Evolutionary conservation across 108 stramenopile species (phyloP).

Genomic region (Fistulifera pelliculosa): DNA sequence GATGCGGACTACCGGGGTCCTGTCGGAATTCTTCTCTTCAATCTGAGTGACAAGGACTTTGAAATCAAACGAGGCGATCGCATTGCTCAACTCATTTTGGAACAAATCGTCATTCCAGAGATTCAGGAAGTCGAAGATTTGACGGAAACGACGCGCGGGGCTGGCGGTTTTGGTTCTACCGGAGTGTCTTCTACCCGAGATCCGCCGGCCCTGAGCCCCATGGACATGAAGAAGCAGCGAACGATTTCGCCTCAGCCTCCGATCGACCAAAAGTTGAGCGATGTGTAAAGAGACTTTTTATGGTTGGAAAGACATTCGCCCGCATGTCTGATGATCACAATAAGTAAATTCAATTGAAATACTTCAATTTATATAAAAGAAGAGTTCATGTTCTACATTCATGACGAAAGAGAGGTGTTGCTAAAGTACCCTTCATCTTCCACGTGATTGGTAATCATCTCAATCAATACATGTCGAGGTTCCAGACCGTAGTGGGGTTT

Average conservation of each 20-base stretch:
- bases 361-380: too few relatives aligned
- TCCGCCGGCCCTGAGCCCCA: too few relatives aligned
- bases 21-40: slow-evolving; percentile 97
- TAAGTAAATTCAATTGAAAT: too few relatives aligned
- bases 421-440: neutral
- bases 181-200: slow-evolving; percentile 62
- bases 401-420: too few relatives aligned
- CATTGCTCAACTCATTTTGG: slow-evolving; percentile 97
- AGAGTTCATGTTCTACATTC: too few relatives aligned
- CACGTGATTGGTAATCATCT: neutral
- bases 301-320: too few relatives aligned
- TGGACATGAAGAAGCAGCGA: too few relatives aligned
- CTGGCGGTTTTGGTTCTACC: slow-evolving; percentile 86
- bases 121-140: slow-evolving; percentile 81
- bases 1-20: slow-evolving; percentile 96
- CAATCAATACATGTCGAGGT: slow-evolving; percentile 11
- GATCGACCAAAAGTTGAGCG: too few relatives aligned
- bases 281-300: too few relatives aligned
- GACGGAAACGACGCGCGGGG: slow-evolving; percentile 73
- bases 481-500: slow-evolving; percentile 16
- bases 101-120: slow-evolving; percentile 79
- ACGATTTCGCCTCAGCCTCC: too few relatives aligned
- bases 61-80: slow-evolving; percentile 86
- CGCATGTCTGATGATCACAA: too few relatives aligned
- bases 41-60: slow-evolving; percentile 85